These are phyloP conservation scores for Blepharisma stoltei DNA, from an alignment of 73 alveolate genomes.

Conservation along the genomic window DNA sequence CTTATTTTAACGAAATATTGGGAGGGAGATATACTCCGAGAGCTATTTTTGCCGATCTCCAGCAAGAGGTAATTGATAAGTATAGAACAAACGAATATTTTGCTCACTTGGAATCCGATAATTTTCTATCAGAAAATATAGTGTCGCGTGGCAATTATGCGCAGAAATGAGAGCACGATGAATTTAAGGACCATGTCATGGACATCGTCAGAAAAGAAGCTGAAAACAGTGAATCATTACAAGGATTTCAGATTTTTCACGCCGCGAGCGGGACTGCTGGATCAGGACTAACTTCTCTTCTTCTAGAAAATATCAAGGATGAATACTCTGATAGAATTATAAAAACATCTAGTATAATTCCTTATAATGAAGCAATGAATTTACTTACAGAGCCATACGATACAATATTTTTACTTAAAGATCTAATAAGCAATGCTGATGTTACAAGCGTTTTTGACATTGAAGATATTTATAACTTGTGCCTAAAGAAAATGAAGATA, in stretches of 20 bases:
- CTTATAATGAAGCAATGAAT: conserved; percentile 23
- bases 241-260: conserved; percentile 89
- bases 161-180: conserved; percentile 33
- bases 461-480: conserved; percentile 50
- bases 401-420: conserved; percentile 70
- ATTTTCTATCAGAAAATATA: conserved; percentile 17
- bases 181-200: background rate
- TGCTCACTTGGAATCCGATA: conserved; percentile 43
- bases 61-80: conserved; percentile 45
- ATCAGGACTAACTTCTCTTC: conserved; percentile 84
- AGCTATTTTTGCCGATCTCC: conserved; percentile 45
- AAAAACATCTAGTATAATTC: conserved; percentile 82
- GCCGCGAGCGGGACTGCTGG: conserved; percentile 98
- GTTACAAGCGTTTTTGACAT: conserved; percentile 41
- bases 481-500: conserved; percentile 11
- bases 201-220: conserved; percentile 79
- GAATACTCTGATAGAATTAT: conserved; percentile 66
- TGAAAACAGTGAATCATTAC: conserved; percentile 86
- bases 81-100: conserved; percentile 24
- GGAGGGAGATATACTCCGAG: conserved; percentile 31
- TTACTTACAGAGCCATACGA: conserved; percentile 70
- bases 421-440: conserved; percentile 48
- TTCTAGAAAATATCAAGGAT: conserved; percentile 76
- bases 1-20: conserved; percentile 42
- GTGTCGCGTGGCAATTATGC: background rate